Percentiles rank a stretch among this genome's conserved stretches.
These are phyloP conservation scores for Ormosia emarginata DNA, from an alignment of 306 rosid species.

Conservation along the genomic window DNA sequence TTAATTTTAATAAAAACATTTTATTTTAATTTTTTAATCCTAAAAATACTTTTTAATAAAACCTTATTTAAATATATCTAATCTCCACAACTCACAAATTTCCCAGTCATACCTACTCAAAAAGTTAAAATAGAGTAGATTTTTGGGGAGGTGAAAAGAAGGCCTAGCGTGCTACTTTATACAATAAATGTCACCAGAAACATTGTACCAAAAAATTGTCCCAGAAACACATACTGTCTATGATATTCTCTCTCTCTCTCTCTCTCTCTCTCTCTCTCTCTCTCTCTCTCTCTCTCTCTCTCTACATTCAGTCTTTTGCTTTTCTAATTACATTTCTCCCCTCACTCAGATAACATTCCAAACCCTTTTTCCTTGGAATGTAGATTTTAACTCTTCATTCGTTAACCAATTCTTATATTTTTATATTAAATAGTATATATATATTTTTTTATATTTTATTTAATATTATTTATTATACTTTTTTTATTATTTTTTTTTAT, in stretches of 20 bases:
- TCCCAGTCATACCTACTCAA: slow-evolving; percentile 45
- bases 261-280: background rate
- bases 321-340: slow-evolving; percentile 18
- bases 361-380: slow-evolving; percentile 29
- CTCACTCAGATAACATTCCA: slow-evolving; percentile 32
- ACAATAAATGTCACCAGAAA: slow-evolving; percentile 61
- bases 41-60: too few relatives aligned
- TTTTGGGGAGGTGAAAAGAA: slow-evolving; percentile 59
- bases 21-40: too few relatives aligned
- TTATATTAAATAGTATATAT: too few relatives aligned
- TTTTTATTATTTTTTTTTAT: too few relatives aligned
- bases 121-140: slow-evolving; percentile 30
- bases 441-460: too few relatives aligned
- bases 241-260: background rate
- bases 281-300: background rate
- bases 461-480: too few relatives aligned
- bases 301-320: slow-evolving; percentile 25
- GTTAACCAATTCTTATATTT: too few relatives aligned
- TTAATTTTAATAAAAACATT: too few relatives aligned
- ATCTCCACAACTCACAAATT: slow-evolving; percentile 17
- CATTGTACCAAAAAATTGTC: background rate
- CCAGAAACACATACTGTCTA: slow-evolving; percentile 35
- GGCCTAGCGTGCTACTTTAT: slow-evolving; percentile 78
- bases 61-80: background rate
- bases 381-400: background rate